Base-by-base conservation (phyloP, 495 filamentous ascomycete species). In the Tetracladium setigerum region DNA sequence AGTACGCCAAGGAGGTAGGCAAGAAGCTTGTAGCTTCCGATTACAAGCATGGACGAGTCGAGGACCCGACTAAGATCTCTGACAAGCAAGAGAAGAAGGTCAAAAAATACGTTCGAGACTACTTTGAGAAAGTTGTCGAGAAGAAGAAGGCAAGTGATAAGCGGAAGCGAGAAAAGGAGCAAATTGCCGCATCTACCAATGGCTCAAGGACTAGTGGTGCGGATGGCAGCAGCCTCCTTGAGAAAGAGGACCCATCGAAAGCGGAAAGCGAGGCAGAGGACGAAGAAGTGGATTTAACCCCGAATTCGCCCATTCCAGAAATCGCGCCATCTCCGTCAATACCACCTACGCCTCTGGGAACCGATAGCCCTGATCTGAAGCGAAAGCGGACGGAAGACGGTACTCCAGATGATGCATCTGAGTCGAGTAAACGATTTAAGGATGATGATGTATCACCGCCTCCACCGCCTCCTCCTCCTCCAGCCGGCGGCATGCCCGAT, bases 1-100 rank as follows among this genome's bases (percentile, higher is more conserved):
- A 84, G 41, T 84, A 89, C 52, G 84, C 81, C 4, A 92, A 91
- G 63, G 87, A 95, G 62, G 79, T 89, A 14, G 79, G 82, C 47
- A 94, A 91, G 62, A 95, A 89, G 60, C 72, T 96, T 22, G 88
- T 95, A 24, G 78, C 82, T 19, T 87, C 86, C 0, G 89, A 96
- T 59, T 96, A 84, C 69, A 95, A 94, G 63, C 79, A 90, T 55
- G 75, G 78, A 34, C 82, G 86, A 3, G 89, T 96, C 9, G 72
- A 81, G 16, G 84, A 96, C 55, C 90, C 89, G 4, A 87, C 78
- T n/a, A 73, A 76, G 40, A 82, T 96, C 54, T 74, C 75, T n/a
- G 67, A 79, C 24, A 87, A 85, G 54, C 86, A 91, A 56, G 81
- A 83, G 55, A 83, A 81, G 62, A 85, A 86, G 48, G 78, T 95